Evolutionary conservation across 768 basidiomycete genomes (phyloP), one percentile per base, ranked within the genome.

Genomic region (Trametopsis cervina): DNA sequence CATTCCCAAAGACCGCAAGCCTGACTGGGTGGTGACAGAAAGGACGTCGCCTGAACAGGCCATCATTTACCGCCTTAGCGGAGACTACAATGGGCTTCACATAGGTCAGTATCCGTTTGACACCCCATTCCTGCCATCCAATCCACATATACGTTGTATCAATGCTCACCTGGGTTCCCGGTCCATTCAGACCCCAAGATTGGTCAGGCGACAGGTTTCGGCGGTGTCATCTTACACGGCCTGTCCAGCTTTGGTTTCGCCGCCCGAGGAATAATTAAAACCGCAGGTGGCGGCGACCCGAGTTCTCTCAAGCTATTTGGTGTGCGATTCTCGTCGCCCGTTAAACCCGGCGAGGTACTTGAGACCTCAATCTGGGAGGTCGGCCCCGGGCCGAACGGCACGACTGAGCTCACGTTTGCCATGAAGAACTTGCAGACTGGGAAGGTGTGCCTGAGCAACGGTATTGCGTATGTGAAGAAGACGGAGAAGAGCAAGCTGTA

Each of bases 211-310:
- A 72, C 81, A 15, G 88, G 89, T 10, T 92, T 94, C 57, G 87
- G 87, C 2, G 90, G 83, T 41, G 80, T 84, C 29, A 91, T 94
- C 57, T 74, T 93, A 2, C 90, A 94, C 59, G 90, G 90, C 23
- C 73, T 93, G 21, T 82, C 85, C 17, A 79, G 84, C 0, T 92
- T 77, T 60, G 90, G 90, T 9, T 90, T 90, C 60, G 85, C 74
- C 6, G 91, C 87, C 2, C 81, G 89, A 37, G 86, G 80, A 1
- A 65, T 93, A 46, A 70, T 94, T 52, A 73, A 75, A 49, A 71
- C 73, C 1, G 72, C 83, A 11, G 87, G 79, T 0, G 75, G 71
- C 0, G 75, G 75, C 38, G 77, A 86, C 54, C 74, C 83, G 2
- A 69, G 69, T 3, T 70, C 83, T 1, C 68, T 94, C 52, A 80